Percentiles rank a stretch among this genome's conserved stretches.
Conservation (phyloP, 805 yeast species). For the Myxozyma sirexii region DNA sequence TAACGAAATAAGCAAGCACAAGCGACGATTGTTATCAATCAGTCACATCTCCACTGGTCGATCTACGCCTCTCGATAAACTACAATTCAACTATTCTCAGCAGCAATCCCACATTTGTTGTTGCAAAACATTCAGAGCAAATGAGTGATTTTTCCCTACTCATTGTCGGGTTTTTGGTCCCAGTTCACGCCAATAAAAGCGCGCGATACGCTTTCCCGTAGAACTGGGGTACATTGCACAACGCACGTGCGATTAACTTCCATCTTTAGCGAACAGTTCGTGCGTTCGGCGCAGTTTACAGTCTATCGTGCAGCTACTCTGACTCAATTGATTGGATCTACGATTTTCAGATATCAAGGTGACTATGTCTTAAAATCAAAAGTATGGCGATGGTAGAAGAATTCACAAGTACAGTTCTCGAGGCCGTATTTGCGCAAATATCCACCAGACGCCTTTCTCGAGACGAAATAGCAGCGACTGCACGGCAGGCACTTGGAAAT, state of each 20-base stretch:
- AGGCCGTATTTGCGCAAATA: background rate
- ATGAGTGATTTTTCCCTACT: no score
- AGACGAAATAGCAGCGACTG: slow-evolving; percentile 1
- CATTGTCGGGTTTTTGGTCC: background rate
- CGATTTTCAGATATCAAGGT: no score
- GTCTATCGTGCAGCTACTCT: no score
- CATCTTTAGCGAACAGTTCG: background rate
- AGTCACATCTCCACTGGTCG: no score
- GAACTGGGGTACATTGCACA: background rate
- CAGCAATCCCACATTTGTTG: no score
- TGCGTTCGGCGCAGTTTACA: background rate
- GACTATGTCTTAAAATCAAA: background rate
- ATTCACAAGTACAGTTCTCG: background rate
- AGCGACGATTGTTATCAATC: no score
- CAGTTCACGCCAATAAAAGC: background rate
- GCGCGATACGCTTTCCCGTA: background rate
- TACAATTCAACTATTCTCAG: no score
- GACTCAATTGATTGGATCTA: no score
- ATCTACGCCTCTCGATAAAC: no score
- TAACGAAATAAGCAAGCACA: no score
- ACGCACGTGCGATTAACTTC: background rate
- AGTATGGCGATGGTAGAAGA: background rate
- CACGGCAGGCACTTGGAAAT: background rate
- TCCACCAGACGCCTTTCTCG: background rate
- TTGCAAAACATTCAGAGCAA: no score